Percentiles rank a stretch among this genome's conserved stretches.
phyloP scores from a whole-genome alignment of 2,329 filamentous ascomycete species.

The Sporothrix pseudoabietina region DNA sequence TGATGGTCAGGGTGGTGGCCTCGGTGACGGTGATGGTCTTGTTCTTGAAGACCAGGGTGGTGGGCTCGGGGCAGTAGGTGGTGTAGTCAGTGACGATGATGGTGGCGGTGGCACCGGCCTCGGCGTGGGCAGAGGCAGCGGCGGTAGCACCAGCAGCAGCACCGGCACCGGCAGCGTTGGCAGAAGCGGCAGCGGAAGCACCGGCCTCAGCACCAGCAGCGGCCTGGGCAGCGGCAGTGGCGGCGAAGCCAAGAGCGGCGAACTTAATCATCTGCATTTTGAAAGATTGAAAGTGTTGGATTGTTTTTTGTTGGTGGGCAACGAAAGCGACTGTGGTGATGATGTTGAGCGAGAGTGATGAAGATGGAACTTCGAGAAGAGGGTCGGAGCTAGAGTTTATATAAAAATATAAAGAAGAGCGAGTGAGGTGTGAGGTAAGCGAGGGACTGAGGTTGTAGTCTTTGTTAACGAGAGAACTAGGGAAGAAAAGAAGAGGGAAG shows the following conservation, averaged over 20 bases:
- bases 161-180: neutral
- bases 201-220: constrained; percentile 2
- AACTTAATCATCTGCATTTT: constrained; percentile 32
- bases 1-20: constrained; percentile 36
- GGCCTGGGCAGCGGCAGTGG: constrained; percentile 22
- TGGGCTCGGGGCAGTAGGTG: constrained; percentile 74
- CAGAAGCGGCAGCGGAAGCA: neutral
- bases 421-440: constrained; percentile 26
- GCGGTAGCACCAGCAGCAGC: neutral
- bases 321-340: constrained; percentile 13
- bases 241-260: constrained; percentile 31
- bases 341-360: constrained; percentile 25
- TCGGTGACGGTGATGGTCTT: constrained; percentile 61
- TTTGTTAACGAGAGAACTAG: constrained; percentile 20
- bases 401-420: constrained; percentile 26
- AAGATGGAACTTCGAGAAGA: constrained; percentile 21
- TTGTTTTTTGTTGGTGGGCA: neutral
- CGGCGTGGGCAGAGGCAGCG: neutral
- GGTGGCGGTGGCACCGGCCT: constrained; percentile 29
- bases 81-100: constrained; percentile 61
- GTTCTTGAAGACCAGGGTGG: constrained; percentile 64
- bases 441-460: constrained; percentile 27
- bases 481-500: constrained; percentile 17
- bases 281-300: constrained; percentile 4
- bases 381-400: neutral